Percentiles rank a stretch among this genome's conserved stretches.
Conservation (phyloP, 805 yeast genomes). For the Yarrowia bubula region DNA sequence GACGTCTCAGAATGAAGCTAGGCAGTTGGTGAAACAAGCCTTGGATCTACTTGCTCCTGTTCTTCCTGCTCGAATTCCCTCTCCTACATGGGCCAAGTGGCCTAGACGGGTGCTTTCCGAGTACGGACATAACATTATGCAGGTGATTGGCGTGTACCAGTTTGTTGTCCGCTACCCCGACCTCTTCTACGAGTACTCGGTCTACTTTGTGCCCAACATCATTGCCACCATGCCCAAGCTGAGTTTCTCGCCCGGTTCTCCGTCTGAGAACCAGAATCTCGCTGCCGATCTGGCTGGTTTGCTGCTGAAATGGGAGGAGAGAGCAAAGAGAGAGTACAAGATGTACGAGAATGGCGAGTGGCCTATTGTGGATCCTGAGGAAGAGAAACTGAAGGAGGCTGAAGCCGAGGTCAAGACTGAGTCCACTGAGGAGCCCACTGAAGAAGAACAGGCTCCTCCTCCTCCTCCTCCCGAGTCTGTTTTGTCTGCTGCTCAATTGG, state of each 20-base stretch:
- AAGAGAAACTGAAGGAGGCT: conserved; percentile 27
- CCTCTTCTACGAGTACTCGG: conserved; percentile 79
- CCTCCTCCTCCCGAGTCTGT: conserved; percentile 51
- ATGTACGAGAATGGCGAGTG: conserved; percentile 6
- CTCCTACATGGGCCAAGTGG: conserved; percentile 84
- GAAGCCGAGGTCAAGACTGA: conserved; percentile 28
- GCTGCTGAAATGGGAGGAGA: conserved; percentile 80
- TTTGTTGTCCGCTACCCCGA: conserved; percentile 84
- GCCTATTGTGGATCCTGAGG: neutral
- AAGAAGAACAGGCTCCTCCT: conserved; percentile 31
- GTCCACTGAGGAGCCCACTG: conserved; percentile 33
- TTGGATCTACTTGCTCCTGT: conserved; percentile 87
- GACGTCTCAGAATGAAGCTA: conserved; percentile 80
- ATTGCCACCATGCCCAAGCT: conserved; percentile 91
- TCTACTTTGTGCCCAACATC: conserved; percentile 82
- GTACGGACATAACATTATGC: conserved; percentile 81
- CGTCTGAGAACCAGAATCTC: conserved; percentile 74
- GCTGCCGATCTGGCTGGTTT: conserved; percentile 89
- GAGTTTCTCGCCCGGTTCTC: conserved; percentile 72
- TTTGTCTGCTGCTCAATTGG: conserved; percentile 76
- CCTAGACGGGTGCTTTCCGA: conserved; percentile 89
- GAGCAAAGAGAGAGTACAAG: conserved; percentile 33
- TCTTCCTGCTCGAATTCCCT: conserved; percentile 61
- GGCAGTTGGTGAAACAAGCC: conserved; percentile 80
- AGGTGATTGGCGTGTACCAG: conserved; percentile 83